These are phyloP conservation scores for Tuber brumale DNA, from an alignment of 495 filamentous ascomycete genomes.

Conservation along the genomic window DNA sequence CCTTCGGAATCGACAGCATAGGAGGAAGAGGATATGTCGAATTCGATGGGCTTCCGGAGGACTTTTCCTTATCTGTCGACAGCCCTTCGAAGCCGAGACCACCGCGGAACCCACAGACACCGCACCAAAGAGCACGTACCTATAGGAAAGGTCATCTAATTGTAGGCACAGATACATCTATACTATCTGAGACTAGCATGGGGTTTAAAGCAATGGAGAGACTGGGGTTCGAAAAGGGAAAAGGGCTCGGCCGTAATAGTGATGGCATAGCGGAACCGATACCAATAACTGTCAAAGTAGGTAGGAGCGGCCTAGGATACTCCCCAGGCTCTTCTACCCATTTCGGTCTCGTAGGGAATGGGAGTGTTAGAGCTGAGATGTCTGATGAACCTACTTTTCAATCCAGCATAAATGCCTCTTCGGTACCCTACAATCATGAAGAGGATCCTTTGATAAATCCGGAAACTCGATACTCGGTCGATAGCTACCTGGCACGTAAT, in stretches of 20 bases:
- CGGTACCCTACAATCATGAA: background rate
- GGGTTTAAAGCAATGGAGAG: background rate
- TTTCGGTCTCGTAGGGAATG: background rate
- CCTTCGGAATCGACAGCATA: background rate
- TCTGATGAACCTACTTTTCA: background rate
- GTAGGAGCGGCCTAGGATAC: background rate
- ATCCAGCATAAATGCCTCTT: background rate
- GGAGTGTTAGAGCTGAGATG: background rate
- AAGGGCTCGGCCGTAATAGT: background rate
- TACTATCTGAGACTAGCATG: background rate
- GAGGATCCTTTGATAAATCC: background rate
- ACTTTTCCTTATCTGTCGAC: background rate
- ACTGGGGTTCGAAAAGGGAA: conserved; percentile 2
- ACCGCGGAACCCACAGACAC: background rate
- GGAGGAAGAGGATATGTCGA: background rate
- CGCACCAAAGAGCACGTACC: background rate
- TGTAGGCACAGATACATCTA: background rate
- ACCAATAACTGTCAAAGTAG: conserved; percentile 1
- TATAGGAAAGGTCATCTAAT: background rate
- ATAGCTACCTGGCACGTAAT: background rate
- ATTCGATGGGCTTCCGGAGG: background rate
- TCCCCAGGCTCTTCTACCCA: background rate
- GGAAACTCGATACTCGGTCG: background rate
- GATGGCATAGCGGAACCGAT: background rate
- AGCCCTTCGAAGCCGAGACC: background rate